These are phyloP conservation scores for Sphagnum tenellum DNA, from an alignment of 225 moss, liverwort and hornwort genomes.

Conservation along the genomic window DNA sequence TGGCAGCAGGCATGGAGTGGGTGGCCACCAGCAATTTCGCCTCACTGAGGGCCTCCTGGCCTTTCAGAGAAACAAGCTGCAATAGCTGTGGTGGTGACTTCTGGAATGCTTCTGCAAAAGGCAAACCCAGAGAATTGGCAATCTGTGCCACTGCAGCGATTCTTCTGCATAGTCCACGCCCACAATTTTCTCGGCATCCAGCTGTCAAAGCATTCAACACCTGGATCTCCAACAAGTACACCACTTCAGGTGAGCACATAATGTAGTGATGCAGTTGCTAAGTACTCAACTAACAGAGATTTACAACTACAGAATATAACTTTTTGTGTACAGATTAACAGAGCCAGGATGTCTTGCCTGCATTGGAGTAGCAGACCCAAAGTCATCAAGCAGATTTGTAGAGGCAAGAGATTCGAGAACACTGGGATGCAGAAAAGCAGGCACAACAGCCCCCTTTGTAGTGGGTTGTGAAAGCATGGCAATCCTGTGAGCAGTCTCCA, in stretches of 20 bases:
- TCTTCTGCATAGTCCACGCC: slow-evolving; percentile 73
- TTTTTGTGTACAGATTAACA: no score
- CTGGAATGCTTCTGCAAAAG: slow-evolving; percentile 61
- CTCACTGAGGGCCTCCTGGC: slow-evolving; percentile 81
- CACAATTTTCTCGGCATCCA: slow-evolving; percentile 66
- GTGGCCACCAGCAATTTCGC: slow-evolving; percentile 85
- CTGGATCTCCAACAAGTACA: slow-evolving; percentile 14
- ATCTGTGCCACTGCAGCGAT: slow-evolving; percentile 85
- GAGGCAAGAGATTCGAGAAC: slow-evolving; percentile 52
- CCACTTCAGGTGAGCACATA: not conserved
- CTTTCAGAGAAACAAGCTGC: slow-evolving; percentile 88
- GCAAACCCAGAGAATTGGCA: slow-evolving; percentile 62
- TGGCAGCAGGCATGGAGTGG: slow-evolving; percentile 67
- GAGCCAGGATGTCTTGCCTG: slow-evolving; percentile 21
- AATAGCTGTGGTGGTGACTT: slow-evolving; percentile 71
- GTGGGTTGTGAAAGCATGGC: slow-evolving; percentile 55
- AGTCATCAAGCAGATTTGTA: slow-evolving; percentile 35
- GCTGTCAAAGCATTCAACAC: slow-evolving; percentile 57
- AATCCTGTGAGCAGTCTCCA: slow-evolving; percentile 76
- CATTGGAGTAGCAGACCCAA: slow-evolving; percentile 41
- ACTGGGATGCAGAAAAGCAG: slow-evolving; percentile 47
- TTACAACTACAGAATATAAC: no score
- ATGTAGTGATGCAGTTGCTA: no score
- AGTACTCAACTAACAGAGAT: no score
- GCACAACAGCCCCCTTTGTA: slow-evolving; percentile 54